Evolutionary conservation across 1,139 yeast genomes (phyloP), one percentile per base, ranked within the genome.

Genomic region (Ogataea hybrid): DNA sequence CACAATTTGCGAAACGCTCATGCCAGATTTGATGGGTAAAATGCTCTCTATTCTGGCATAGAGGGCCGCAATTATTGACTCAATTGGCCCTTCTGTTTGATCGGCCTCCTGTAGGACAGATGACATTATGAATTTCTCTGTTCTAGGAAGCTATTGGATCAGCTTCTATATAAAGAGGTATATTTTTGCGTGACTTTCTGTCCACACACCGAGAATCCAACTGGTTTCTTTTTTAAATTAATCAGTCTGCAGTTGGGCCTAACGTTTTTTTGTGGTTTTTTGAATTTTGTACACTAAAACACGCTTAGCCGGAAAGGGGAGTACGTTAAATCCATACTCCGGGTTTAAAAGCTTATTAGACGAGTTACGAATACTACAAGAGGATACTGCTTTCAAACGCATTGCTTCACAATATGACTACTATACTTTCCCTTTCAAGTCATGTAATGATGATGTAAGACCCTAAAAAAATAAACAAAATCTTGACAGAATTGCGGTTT

Each of bases 21-120:
- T 48, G 1, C 63, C 63, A 2, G 65, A 53, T 32, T 52, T 53
- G 16, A 57, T 49, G 2, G 68, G 67, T 14, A 63, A 45, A 4
- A 52, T 18, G 1, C 42, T 23, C 34, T 57, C 60, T 5, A 63
- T 47, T 27, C 64, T 48, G 15, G 43, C 20, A 34, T 53, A 62
- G 5, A 62, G 48, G 2, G 60, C 51, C 3, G 55, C 51, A 9
- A 62, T 55, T 6, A 57, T 47, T 2, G 56, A 37, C 3, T 43
- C 48, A 3, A 37, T 12, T 3, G 48, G 37, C 20, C n/a, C 22
- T 11, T 33, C 30, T 8, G 22, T 25, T 1, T 47, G 41, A 2
- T 32, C 12, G 6, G 41, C 36, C 10, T 45, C 49, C 14, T 10
- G 10, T 17, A 11, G 7, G n/a, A 15, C 11, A 18, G 11, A 12